Percentiles rank a stretch among this genome's conserved stretches.
phyloP scores from a whole-genome alignment of 1,284 basidiomycete genomes.

The Porodaedalea pini region DNA sequence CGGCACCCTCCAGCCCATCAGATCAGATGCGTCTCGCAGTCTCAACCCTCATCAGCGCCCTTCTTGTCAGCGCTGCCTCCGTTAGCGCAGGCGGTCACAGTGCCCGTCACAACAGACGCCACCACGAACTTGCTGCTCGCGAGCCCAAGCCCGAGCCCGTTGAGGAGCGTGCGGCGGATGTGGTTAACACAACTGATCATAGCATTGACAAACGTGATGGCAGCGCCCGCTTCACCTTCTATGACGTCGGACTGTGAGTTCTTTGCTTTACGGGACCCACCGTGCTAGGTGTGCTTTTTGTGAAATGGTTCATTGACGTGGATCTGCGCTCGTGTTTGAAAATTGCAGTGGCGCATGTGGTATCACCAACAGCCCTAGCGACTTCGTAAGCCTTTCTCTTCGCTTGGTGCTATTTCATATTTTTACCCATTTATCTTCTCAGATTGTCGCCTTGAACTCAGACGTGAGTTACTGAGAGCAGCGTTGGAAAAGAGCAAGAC shows the following conservation, averaged over 20 bases:
- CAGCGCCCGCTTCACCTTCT: conserved; percentile 45
- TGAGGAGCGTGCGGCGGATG: neutral
- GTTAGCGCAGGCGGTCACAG: conserved; percentile 33
- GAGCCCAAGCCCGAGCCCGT: conserved; percentile 17
- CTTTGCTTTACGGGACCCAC: neutral
- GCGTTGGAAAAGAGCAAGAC: neutral
- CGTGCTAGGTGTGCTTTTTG: neutral
- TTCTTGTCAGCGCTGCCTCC: conserved; percentile 36
- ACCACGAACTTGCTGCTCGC: conserved; percentile 44
- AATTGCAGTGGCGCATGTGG: conserved; percentile 41
- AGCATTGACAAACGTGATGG: conserved; percentile 35
- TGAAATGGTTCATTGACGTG: conserved; percentile 24
- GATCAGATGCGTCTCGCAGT: conserved; percentile 28
- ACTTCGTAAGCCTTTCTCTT: conserved; percentile 32
- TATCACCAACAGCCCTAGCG: conserved; percentile 28
- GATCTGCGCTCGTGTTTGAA: conserved; percentile 14
- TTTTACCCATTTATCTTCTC: conserved; percentile 8
- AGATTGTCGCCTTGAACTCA: conserved; percentile 44
- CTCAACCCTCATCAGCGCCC: conserved; percentile 27
- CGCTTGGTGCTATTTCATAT: neutral
- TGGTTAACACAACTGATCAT: conserved; percentile 32
- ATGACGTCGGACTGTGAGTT: conserved; percentile 54
- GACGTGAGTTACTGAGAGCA: conserved; percentile 29
- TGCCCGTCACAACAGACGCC: conserved; percentile 33
- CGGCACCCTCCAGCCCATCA: neutral